These are phyloP conservation scores for Fusarium sp. DNA, from an alignment of 2,329 filamentous ascomycete species.

Conservation along the genomic window DNA sequence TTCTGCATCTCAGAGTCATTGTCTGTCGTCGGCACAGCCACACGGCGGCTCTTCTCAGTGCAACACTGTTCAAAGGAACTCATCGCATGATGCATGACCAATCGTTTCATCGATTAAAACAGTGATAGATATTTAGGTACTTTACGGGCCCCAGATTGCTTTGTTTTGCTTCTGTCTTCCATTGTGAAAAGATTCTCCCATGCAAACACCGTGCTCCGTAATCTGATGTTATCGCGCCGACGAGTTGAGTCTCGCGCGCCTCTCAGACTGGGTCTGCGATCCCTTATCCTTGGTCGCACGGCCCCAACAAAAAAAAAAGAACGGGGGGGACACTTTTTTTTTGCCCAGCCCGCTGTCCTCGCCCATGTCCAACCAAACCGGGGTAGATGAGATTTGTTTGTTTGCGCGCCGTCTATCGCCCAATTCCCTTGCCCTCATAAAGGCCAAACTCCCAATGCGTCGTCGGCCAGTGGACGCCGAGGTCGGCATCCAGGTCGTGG, in stretches of 20 bases:
- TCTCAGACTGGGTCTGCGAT: conserved; percentile 39
- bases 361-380: conserved; percentile 37
- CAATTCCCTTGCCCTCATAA: conserved; percentile 12
- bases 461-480: conserved; percentile 18
- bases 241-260: conserved; percentile 22
- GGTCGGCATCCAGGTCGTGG: conserved; percentile 31
- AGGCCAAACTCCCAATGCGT: conserved; percentile 44
- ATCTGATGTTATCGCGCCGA: conserved; percentile 5
- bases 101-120: conserved; percentile 37
- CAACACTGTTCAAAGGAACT: not conserved
- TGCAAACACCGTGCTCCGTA: conserved; percentile 40
- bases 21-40: not conserved
- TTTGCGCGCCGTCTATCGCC: conserved; percentile 40
- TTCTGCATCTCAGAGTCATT: not conserved
- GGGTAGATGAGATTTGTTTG: conserved; percentile 12
- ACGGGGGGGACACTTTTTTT: conserved; percentile 29
- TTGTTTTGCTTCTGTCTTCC: conserved; percentile 8
- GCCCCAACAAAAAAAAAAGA: conserved; percentile 42
- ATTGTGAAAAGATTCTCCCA: conserved; percentile 30
- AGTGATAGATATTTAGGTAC: conserved; percentile 41
- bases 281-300: conserved; percentile 35
- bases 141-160: conserved; percentile 21
- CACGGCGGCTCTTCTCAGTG: conserved; percentile 1
- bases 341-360: conserved; percentile 30
- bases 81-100: conserved; percentile 21